These are phyloP conservation scores for Apiotrichum brassicae DNA, from an alignment of 1,284 basidiomycete genomes.

Conservation along the genomic window DNA sequence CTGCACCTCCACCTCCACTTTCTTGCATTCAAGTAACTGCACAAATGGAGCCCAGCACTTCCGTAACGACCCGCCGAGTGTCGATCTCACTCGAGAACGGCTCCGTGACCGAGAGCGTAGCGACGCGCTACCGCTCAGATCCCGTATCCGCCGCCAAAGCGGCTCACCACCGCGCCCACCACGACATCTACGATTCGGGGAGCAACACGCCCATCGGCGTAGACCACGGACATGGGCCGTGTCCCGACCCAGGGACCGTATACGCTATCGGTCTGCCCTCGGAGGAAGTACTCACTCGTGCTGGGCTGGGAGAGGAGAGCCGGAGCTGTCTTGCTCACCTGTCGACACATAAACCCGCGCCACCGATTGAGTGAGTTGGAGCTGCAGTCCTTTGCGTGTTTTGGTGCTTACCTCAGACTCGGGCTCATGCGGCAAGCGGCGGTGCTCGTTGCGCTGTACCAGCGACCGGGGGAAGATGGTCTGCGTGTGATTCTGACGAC, in stretches of 20 bases:
- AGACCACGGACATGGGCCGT: not conserved
- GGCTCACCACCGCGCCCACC: slow-evolving; percentile 3
- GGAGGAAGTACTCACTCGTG: slow-evolving; percentile 3
- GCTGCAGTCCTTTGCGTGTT: not conserved
- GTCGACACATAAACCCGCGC: slow-evolving; percentile 8
- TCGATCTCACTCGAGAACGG: too few species aligned
- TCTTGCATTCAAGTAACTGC: too few species aligned
- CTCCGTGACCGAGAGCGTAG: not conserved
- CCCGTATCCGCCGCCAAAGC: not conserved
- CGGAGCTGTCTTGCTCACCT: slow-evolving; percentile 20
- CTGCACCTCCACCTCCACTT: too few species aligned
- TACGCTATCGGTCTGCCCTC: slow-evolving; percentile 8
- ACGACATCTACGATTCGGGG: slow-evolving; percentile 17
- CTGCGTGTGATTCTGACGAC: slow-evolving; percentile 76
- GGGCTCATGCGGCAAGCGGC: slow-evolving; percentile 53
- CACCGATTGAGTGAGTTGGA: slow-evolving; percentile 3
- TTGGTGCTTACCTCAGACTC: slow-evolving; percentile 20
- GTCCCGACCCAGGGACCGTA: slow-evolving; percentile 1
- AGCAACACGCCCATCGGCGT: slow-evolving; percentile 6
- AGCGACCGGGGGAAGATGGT: slow-evolving; percentile 52
- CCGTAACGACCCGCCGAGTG: too few species aligned
- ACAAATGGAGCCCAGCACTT: too few species aligned
- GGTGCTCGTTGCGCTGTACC: slow-evolving; percentile 70
- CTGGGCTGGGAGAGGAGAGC: slow-evolving; percentile 26
- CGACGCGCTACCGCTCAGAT: not conserved